Evolutionary conservation across 192 early-diverging fungal genomes (phyloP), one percentile per base, ranked within the genome.

Genomic region (Coemansia nantahalensis): DNA sequence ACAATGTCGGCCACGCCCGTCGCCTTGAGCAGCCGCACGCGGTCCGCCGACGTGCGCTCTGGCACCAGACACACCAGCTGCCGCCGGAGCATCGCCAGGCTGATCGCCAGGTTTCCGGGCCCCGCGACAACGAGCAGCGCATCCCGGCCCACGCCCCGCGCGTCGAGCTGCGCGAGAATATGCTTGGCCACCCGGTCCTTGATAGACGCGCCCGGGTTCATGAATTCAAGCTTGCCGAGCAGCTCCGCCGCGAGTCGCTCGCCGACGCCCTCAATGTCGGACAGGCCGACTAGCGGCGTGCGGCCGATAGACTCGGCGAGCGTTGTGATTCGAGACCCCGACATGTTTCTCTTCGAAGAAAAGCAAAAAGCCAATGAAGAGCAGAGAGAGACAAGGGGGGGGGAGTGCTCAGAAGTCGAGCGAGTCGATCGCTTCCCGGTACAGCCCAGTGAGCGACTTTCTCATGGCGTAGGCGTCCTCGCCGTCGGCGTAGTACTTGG

Each of bases 401-500:
- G n/a, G n/a, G n/a, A n/a, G n/a, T n/a, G n/a, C n/a, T n/a, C n/a
- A n/a, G n/a, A 74, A 74, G 30, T 74, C 70, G 9, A 74, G 24
- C 14, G 50, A 61, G 21, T 74, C 63, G 45, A 55, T 59, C 24
- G 68, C 54, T 1, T 35, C 34, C 16, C 33, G 34, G 36, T 68
- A 76, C 45, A 73, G 37, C 1, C 39, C 44, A 2, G 40, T 34
- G 7, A 76, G 31, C 2, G 54, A 24, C 54, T 64, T 76, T 31
- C 60, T 76, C 87, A 90, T 90, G 19, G 83, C 85, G 56, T 86
- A 89, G 6, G 90, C 87, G 56, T 93, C 89, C 64, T 99, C 96
- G 17, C 96, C 96, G 66, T 99, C 94, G 5, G 93, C 96, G 69
- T 99, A 99, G 68, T 99, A 99, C 56, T 91, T 90, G 57, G 89